Percentiles rank a stretch among this genome's conserved stretches.
Conservation (phyloP, 139 green algal genomes). For the Chlamydomonas incerta region DNA sequence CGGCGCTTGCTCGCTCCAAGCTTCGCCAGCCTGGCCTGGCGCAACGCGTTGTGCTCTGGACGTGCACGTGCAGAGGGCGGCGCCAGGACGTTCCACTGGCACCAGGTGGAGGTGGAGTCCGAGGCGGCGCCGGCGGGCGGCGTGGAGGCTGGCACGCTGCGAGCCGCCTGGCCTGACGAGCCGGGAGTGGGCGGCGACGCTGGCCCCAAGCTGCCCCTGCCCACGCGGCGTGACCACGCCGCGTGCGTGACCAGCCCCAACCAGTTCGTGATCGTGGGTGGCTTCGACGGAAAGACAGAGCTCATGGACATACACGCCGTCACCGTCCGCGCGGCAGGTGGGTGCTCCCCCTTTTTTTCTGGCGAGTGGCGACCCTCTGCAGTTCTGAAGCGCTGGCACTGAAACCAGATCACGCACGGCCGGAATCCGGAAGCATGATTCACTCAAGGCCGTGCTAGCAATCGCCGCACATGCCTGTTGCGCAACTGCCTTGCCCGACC, state of each 20-base stretch:
- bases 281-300: conserved; percentile 54
- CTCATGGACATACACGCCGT: conserved; percentile 37
- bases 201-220: conserved; percentile 20
- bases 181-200: neutral
- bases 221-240: conserved; percentile 38
- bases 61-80: conserved; percentile 1
- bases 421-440: too few relatives aligned
- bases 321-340: conserved; percentile 18
- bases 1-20: too few relatives aligned
- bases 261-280: conserved; percentile 56
- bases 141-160: neutral
- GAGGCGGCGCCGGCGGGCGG: neutral
- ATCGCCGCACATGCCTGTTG: too few relatives aligned
- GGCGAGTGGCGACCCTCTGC: too few relatives aligned
- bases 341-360: too few relatives aligned
- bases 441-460: too few relatives aligned
- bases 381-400: too few relatives aligned
- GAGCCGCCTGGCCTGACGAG: neutral
- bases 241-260: conserved; percentile 45
- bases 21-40: too few relatives aligned
- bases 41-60: too few relatives aligned
- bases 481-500: neutral
- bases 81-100: conserved; percentile 1
- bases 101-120: conserved; percentile 16
- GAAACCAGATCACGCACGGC: too few relatives aligned